Base-by-base conservation (phyloP, 1,284 basidiomycete genomes). In the Sutorius eximius region DNA sequence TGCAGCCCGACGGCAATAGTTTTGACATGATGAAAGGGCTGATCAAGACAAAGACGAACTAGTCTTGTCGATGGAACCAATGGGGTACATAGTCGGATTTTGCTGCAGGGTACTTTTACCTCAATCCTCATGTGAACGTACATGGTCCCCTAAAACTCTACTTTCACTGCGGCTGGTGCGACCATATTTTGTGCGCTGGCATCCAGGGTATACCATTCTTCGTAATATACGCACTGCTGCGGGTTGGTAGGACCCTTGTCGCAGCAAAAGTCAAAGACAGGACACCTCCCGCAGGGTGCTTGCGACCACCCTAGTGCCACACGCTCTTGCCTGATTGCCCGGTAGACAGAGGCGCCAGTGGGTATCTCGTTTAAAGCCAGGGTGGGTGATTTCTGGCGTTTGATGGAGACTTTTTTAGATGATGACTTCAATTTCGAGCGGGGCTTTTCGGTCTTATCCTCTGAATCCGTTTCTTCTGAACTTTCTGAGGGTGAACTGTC, bases 1-100 rank as follows among this genome's bases (percentile, higher is more conserved):
- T 87, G 22, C 96, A 98, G 71, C 97, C 96, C 3, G 95, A 98
- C 66, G 94, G 95, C 30, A 99, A 99, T 71, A 93, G 91, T 66
- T 98, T 99, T 66, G 96, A 98, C 71, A 80, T 98, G 67, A 91
- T 98, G 86, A 82, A 87, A 50, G 93, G 93, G 30, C 73, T 99
- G 69, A 95, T 99, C 67, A 85, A 80, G 73, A 72, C 77, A 20
- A 91, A 90, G 71, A 61, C 62, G 10, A 64, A 30, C 52, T 64
- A 58, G 46, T 13, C 4, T 24, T 11, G 18, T 42, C 13, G 16
- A 51, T 22, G 13, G n/a, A 30, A 30, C 16, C 34, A 10, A 38
- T 34, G 10, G 5, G 22, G 44, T 24, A 45, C 10, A 9, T 9
- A 5, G 40, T 54, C n/a, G 27, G 27, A 59, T n/a, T 61, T 50